A percentile compares a stretch with the other conserved stretches of the same genome.
Conservation (phyloP, 257 asterid species). For the Solanum medicagineum region DNA sequence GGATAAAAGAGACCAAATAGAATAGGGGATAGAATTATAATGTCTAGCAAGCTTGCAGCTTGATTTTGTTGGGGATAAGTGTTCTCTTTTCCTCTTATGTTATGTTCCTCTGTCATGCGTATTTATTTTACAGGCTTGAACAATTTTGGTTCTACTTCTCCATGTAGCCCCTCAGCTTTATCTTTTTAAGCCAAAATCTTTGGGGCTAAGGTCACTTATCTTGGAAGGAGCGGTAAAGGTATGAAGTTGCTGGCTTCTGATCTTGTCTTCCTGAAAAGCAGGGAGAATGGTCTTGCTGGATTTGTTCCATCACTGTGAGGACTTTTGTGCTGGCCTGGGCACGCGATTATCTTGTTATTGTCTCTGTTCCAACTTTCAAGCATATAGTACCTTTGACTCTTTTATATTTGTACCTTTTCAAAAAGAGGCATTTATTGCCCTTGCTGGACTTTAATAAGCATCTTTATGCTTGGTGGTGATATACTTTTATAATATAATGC, state of each 20-base stretch:
- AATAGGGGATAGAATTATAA: neutral
- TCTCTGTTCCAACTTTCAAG: neutral
- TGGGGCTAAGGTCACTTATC: neutral
- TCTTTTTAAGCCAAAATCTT: neutral
- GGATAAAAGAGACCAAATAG: slow-evolving; percentile 4
- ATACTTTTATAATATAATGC: neutral
- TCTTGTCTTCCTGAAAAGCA: neutral
- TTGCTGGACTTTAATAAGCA: neutral
- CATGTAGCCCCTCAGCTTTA: neutral
- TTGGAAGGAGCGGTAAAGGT: neutral
- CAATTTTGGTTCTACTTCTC: slow-evolving; percentile 12
- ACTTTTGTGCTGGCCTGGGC: neutral
- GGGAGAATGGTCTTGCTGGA: neutral
- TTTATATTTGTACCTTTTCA: neutral
- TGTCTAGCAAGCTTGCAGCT: slow-evolving; percentile 3
- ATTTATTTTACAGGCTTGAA: neutral
- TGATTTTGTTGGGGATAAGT: slow-evolving; percentile 9
- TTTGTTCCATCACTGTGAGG: neutral
- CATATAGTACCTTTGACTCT: neutral
- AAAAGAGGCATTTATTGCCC: neutral
- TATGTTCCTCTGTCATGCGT: neutral
- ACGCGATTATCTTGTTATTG: neutral
- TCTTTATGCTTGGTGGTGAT: neutral
- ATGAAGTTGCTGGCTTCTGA: neutral
- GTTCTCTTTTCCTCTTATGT: neutral